Evolutionary conservation across 2,329 filamentous ascomycete genomes (phyloP), one percentile per base, ranked within the genome.

Genomic region (Diaporthe destruens): DNA sequence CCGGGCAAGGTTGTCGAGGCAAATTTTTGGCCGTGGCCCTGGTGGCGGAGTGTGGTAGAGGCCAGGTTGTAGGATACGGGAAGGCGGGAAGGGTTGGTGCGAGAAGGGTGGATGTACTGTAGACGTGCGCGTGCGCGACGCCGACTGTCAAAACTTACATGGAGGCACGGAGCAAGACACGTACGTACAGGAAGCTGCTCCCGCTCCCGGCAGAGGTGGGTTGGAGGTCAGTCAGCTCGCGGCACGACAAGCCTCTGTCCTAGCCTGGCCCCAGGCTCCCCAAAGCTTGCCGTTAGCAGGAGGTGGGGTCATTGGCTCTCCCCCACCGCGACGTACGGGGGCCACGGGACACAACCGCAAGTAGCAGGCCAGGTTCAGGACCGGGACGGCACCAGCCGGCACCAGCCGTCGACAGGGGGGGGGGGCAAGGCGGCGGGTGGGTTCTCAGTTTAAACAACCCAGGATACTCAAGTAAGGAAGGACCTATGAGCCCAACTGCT

Each of bases 121-220:
- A n/a, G n/a, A n/a, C n/a, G 44, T 47, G 44, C 34, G 29, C 51
- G 34, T 25, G 69, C 47, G 69, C n/a, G 47, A 11, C n/a, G 7
- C 42, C 44, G 23, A 54, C 51, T 32, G 70, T 49, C 25, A 65
- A 61, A 65, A 65, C 59, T 51, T 23, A 51, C 42, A 63, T 9
- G 23, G 59, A 63, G 59, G 49, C n/a, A 51, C 47, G 47, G 56
- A 59, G 54, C 16, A 23, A 36, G 56, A 29, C 49, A 65, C 29
- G 25, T 34, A 65, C 29, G 25, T 34, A 34, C 42, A 65, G 49
- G 42, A 63, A 49, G 59, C 59, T 65, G 59, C 42, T 49, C 59
- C 44, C 42, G 59, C 42, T 49, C 59, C 44, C 42, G 23, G 59
- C 59, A 65, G 59, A 65, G 59, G 42, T 65, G 42, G 59, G 59